phyloP scores from a whole-genome alignment of 495 filamentous ascomycete species.

The Jackrogersella multiformis region DNA sequence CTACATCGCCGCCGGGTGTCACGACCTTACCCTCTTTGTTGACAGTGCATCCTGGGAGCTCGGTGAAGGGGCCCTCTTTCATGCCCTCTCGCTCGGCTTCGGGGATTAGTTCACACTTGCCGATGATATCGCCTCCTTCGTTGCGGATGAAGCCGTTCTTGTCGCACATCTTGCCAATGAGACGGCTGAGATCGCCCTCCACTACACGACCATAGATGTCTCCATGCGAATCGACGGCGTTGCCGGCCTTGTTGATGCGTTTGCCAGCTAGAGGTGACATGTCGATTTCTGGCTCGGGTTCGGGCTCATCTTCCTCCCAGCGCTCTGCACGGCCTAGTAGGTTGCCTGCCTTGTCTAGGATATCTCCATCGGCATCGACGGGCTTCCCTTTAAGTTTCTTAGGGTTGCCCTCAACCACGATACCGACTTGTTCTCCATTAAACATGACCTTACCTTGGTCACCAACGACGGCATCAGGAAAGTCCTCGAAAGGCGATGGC shows the following conservation, averaged over 20 bases:
- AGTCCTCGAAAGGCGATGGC: slow-evolving; percentile 77
- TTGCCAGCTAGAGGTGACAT: slow-evolving; percentile 79
- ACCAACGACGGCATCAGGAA: slow-evolving; percentile 73
- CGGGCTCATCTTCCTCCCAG: slow-evolving; percentile 60
- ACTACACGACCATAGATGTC: slow-evolving; percentile 77
- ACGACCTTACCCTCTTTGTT: slow-evolving; percentile 79
- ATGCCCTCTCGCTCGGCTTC: slow-evolving; percentile 71
- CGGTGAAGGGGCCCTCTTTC: slow-evolving; percentile 82
- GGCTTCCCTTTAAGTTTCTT: slow-evolving; percentile 77
- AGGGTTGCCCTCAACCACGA: slow-evolving; percentile 78
- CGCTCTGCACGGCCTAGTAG: slow-evolving; percentile 79
- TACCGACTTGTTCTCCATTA: slow-evolving; percentile 75
- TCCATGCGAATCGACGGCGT: slow-evolving; percentile 80
- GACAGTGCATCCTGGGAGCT: slow-evolving; percentile 75
- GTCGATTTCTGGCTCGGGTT: slow-evolving; percentile 66
- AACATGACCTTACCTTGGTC: slow-evolving; percentile 75
- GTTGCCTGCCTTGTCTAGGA: slow-evolving; percentile 82
- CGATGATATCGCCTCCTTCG: slow-evolving; percentile 81
- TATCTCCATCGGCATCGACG: slow-evolving; percentile 86
- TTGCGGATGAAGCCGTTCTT: slow-evolving; percentile 83
- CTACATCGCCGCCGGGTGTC: slow-evolving; percentile 68
- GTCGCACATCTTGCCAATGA: slow-evolving; percentile 84
- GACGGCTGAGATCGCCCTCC: slow-evolving; percentile 73
- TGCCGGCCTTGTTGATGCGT: slow-evolving; percentile 85
- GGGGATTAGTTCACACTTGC: slow-evolving; percentile 79